Evolutionary conservation across 2,329 filamentous ascomycete species (phyloP), one percentile per base, ranked within the genome.

Genomic region (Dothidotthia symphoricarpi): DNA sequence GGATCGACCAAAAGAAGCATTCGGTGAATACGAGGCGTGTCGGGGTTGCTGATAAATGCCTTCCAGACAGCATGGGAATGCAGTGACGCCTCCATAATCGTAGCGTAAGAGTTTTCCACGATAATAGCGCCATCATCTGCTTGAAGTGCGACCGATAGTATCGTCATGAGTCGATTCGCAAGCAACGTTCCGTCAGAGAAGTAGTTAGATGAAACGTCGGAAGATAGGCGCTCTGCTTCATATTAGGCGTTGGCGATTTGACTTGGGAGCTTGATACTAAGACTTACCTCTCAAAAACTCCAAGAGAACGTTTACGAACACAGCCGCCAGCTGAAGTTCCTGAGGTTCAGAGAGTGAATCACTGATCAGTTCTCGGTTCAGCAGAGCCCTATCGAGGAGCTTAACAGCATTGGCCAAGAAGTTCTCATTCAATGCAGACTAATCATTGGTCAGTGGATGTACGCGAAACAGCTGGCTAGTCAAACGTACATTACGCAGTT

Each of bases 1-100:
- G 34, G 10, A 32, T 64, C 53, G 7, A 39, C 46, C 12, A 68
- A 45, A 6, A 69, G 49, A 9, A 69, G 49, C 4, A n/a, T 34
- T 29, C 49, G 42, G 26, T 68, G 66, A n/a, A 69, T 37, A 6
- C 47, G 39, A 6, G 46, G 24, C 15, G 54, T 30, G 16, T 59
- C 51, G 5, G 45, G 13, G 25, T 59, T 51, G 14, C 34, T 31
- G 24, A 50, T 51, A 32, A 69, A 68, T 7, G 57, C 50, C 11
- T 60, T 42, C 65, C 66, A 69, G 4, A 68, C 43, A 5, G 28
- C 44, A 24, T 49, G 48, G 16, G 57, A 67, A 39, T 66, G 64
- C 12, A 67, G 43, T 5, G 59, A 66, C 24, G 63, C 61, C 41
- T 69, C 65, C 1, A 69, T 24, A 12, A 68, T 60, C 1, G 51